These are phyloP conservation scores for Wickerhamomyces sydowiorum DNA, from an alignment of 805 yeast species.

Conservation along the genomic window DNA sequence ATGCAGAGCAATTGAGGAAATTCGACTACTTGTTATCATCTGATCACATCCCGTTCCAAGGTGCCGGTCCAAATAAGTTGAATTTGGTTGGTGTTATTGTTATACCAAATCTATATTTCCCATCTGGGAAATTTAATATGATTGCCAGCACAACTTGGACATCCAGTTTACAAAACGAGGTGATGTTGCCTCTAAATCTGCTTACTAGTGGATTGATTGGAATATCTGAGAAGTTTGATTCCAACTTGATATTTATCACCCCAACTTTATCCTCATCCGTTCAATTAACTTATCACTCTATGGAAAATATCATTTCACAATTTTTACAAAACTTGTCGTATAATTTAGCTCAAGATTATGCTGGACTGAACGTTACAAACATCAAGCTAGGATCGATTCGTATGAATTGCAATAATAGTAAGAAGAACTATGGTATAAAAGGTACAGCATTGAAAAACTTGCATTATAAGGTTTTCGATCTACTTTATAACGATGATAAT, in stretches of 20 bases:
- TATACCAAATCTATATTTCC: constrained; percentile 64
- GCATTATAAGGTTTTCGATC: constrained; percentile 20
- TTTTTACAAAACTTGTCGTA: constrained; percentile 33
- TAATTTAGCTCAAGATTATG: constrained; percentile 33
- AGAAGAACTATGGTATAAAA: constrained; percentile 14
- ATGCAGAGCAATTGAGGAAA: constrained; percentile 37
- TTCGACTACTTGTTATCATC: constrained; percentile 44
- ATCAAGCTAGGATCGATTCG: constrained; percentile 42
- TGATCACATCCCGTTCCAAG: constrained; percentile 54
- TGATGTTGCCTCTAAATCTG: constrained; percentile 43
- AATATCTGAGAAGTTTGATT: constrained; percentile 43
- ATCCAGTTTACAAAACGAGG: constrained; percentile 37
- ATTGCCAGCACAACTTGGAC: constrained; percentile 48
- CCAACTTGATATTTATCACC: constrained; percentile 45
- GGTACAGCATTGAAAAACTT: constrained; percentile 15
- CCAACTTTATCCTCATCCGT: constrained; percentile 53
- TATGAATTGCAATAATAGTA: constrained; percentile 25
- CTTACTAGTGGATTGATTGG: constrained; percentile 51
- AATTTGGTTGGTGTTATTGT: constrained; percentile 60
- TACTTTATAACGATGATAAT: constrained; percentile 15
- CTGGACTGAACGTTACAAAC: constrained; percentile 36
- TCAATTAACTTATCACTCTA: constrained; percentile 55
- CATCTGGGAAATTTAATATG: constrained; percentile 62
- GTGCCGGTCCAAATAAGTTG: constrained; percentile 50
- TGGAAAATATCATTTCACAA: constrained; percentile 51